phyloP scores from a whole-genome alignment of 768 basidiomycete genomes.

The Boletellus emodensis region DNA sequence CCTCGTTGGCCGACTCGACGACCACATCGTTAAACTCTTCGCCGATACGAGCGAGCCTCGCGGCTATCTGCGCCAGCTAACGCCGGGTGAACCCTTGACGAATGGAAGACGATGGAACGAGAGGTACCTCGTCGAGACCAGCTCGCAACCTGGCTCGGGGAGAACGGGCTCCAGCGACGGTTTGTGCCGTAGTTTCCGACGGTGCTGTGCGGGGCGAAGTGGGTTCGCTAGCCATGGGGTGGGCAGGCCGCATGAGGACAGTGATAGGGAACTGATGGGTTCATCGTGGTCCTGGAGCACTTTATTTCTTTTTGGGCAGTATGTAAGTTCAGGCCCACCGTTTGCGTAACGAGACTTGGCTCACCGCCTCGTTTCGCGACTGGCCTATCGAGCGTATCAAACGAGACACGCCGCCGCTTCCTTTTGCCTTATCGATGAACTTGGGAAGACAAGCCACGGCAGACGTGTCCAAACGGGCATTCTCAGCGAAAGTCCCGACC shows the following conservation, averaged over 20 bases:
- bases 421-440: constrained; percentile 27
- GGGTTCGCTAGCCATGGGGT: not conserved
- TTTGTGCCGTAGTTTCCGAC: not conserved
- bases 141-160: constrained; percentile 17
- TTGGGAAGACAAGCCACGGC: constrained; percentile 23
- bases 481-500: constrained; percentile 36
- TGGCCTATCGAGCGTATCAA: not conserved
- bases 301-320: constrained; percentile 7
- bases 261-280: constrained; percentile 2
- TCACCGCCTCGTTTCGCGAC: constrained; percentile 8
- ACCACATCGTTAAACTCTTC: constrained; percentile 26
- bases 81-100: not conserved
- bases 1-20: constrained; percentile 22
- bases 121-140: constrained; percentile 29
- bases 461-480: constrained; percentile 17
- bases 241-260: constrained; percentile 1
- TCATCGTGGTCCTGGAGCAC: constrained; percentile 6
- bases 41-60: constrained; percentile 27
- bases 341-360: constrained; percentile 17
- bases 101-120: not conserved
- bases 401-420: constrained; percentile 8
- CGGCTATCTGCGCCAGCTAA: constrained; percentile 27
- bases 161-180: constrained; percentile 5
- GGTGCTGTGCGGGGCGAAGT: not conserved
- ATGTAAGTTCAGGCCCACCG: constrained; percentile 9